These are phyloP conservation scores for Xylaria arbuscula DNA, from an alignment of 2,329 filamentous ascomycete species.

Conservation along the genomic window DNA sequence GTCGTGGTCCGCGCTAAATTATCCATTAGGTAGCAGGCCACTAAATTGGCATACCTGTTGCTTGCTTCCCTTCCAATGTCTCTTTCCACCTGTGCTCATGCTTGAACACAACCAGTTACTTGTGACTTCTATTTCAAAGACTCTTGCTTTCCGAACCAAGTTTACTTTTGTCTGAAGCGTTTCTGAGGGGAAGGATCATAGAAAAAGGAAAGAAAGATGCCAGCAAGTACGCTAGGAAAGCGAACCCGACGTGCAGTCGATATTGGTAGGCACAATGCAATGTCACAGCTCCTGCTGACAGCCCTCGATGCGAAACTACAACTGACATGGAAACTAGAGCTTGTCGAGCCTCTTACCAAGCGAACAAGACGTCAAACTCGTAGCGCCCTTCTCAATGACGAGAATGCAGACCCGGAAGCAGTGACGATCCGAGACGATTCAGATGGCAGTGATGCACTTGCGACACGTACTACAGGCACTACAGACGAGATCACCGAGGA, in stretches of 20 bases:
- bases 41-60: constrained; percentile 19
- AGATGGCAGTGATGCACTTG: constrained; percentile 56
- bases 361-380: constrained; percentile 58
- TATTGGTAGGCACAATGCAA: constrained; percentile 49
- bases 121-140: constrained; percentile 7
- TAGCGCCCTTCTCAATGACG: constrained; percentile 66
- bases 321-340: constrained; percentile 43
- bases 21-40: neutral
- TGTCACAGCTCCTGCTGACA: constrained; percentile 12
- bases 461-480: neutral
- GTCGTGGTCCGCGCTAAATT: constrained; percentile 42
- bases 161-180: neutral
- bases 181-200: constrained; percentile 10
- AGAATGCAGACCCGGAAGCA: constrained; percentile 72
- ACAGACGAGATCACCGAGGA: constrained; percentile 53
- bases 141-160: neutral
- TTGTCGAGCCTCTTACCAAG: constrained; percentile 56
- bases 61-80: constrained; percentile 12
- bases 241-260: constrained; percentile 55
- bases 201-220: constrained; percentile 42
- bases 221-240: constrained; percentile 58
- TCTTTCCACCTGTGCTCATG: constrained; percentile 26
- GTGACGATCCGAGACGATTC: constrained; percentile 52
- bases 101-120: constrained; percentile 23
- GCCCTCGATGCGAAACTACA: constrained; percentile 28